These are phyloP conservation scores for Cyanidiococcus yangmingshanensis DNA, from an alignment of 23 red algal species.

Conservation along the genomic window DNA sequence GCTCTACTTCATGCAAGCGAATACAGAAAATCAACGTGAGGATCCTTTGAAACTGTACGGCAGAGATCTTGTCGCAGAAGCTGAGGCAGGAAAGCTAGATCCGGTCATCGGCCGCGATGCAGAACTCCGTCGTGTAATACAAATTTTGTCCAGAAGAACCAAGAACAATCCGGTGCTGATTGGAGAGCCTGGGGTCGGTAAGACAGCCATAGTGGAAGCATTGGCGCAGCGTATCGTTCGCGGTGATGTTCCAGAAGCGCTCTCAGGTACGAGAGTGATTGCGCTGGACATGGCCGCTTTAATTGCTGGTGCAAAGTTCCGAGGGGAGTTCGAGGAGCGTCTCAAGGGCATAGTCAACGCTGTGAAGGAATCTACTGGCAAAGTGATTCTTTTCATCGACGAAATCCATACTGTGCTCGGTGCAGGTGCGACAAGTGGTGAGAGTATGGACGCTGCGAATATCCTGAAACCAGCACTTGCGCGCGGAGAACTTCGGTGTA, in stretches of 20 bases:
- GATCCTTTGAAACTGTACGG: slow-evolving; percentile 35
- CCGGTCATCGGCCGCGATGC: slow-evolving; percentile 57
- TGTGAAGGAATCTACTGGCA: slow-evolving; percentile 26
- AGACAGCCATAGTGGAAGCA: slow-evolving; percentile 57
- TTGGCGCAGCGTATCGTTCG: slow-evolving; percentile 43
- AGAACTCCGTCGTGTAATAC: slow-evolving; percentile 36
- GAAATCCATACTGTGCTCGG: slow-evolving; percentile 26
- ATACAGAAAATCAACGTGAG: slow-evolving; percentile 3
- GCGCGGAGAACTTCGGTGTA: slow-evolving; percentile 36
- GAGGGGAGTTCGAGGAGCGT: slow-evolving; percentile 34
- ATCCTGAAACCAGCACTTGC: slow-evolving; percentile 39
- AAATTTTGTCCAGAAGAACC: slow-evolving; percentile 36
- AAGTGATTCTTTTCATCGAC: slow-evolving; percentile 31
- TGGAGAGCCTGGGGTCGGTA: slow-evolving; percentile 55
- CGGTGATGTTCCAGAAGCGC: slow-evolving; percentile 30
- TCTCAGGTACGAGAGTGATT: slow-evolving; percentile 12
- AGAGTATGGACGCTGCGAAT: slow-evolving; percentile 36
- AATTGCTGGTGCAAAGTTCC: slow-evolving; percentile 28
- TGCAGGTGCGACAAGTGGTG: slow-evolving; percentile 23
- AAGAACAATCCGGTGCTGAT: slow-evolving; percentile 67
- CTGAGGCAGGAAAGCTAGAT: slow-evolving; percentile 37
- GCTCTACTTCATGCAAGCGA: background rate
- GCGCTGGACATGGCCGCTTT: slow-evolving; percentile 28
- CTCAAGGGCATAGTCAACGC: slow-evolving; percentile 23
- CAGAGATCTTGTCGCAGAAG: slow-evolving; percentile 34